Evolutionary conservation across 225 moss, liverwort and hornwort species (phyloP), one percentile per base, ranked within the genome.

Genomic region (Pseudisothecium myosuroides): DNA sequence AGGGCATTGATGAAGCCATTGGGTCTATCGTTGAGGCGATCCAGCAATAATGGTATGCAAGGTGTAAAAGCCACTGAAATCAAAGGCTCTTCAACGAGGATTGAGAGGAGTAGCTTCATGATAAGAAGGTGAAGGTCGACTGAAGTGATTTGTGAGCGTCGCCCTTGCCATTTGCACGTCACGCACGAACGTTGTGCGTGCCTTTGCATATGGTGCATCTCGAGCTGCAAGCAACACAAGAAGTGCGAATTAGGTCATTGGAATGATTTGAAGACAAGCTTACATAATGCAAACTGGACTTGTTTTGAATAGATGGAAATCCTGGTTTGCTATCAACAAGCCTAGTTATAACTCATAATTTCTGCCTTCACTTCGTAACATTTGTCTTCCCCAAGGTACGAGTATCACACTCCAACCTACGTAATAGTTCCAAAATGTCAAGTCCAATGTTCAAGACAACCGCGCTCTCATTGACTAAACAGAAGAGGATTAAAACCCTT

Each of bases 171-270:
- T 90, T 71, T 94, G 94, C 78, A 94, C 93, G 54, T 94, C 94
- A 7, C 94, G 92, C 66, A 94, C 94, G 75, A 94, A 94, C 36
- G 93, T 93, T 39, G 94, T 94, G 82, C 94, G 93, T 37, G 94
- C 89, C 88, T 94, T 94, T 11, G 94, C 94, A 12, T 94, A 94
- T 11, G 94, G 92, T 34, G 94, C 93, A 82, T 93, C 94, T 47
- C 94, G 94, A 89, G 94, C 94, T 94, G 88, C 90, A 92, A 86
- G 58, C 60, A 80, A 50, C 58, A 22, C 55, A 64, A 56, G 29
- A 49, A 50, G n/a, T 34, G 17, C 22, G 21, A 31, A 41, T 88
- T 11, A 73, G 20, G 41, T 55, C 80, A 26, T 39, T 54, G 54
- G 39, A 66, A 65, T 21, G 34, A 72, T 59, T 73, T 34, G 24